phyloP scores from a whole-genome alignment of 164 flowering plant species.

The Kalanchoe fedtschenkoi region DNA sequence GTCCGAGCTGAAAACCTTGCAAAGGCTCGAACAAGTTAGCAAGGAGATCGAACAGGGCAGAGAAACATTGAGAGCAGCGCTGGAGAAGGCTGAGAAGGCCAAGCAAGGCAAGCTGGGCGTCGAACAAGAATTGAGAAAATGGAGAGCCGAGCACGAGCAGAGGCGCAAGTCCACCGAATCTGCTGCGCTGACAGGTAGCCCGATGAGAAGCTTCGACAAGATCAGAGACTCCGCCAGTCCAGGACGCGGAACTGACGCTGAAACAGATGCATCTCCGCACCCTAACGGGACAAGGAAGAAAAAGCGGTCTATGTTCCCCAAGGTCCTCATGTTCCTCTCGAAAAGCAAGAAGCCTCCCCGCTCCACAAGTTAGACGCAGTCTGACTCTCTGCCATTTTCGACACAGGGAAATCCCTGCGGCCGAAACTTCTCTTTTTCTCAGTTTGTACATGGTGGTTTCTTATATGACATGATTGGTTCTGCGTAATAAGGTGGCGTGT shows the following conservation, averaged over 20 bases:
- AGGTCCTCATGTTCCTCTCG: constrained; percentile 1
- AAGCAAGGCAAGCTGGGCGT: background rate
- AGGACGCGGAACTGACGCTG: constrained; percentile 5
- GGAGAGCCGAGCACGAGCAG: constrained; percentile 6
- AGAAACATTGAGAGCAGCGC: background rate
- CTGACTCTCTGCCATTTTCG: background rate
- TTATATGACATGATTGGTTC: background rate
- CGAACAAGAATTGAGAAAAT: constrained; percentile 5
- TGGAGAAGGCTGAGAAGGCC: background rate
- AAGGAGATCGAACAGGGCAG: background rate
- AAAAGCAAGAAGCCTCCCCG: constrained; percentile 1
- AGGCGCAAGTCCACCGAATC: background rate
- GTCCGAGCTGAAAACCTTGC: constrained; percentile 2
- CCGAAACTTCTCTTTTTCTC: background rate
- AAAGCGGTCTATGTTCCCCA: constrained; percentile 5
- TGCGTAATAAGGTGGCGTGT: background rate
- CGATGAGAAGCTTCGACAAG: background rate
- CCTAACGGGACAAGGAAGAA: background rate
- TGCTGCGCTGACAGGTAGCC: background rate
- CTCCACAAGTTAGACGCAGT: background rate
- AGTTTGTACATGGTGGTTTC: background rate
- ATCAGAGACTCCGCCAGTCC: constrained; percentile 3
- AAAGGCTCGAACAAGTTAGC: background rate
- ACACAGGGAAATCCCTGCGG: background rate
- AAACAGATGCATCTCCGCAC: constrained; percentile 5